A percentile compares a stretch with the other conserved stretches of the same genome.
Conservation (phyloP, 306 rosid species). For the Crotalaria pallida region DNA sequence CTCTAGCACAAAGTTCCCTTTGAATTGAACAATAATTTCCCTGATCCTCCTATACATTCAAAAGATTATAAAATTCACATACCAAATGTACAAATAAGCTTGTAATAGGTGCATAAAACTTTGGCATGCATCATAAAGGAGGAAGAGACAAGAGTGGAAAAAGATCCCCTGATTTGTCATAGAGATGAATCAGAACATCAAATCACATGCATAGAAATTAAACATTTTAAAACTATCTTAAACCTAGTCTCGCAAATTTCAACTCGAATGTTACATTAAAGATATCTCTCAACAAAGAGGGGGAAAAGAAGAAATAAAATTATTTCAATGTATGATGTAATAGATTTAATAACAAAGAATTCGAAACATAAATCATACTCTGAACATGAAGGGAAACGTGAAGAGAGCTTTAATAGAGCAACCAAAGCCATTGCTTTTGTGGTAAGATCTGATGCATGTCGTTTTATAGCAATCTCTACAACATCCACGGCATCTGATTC, state of each 20-base stretch:
- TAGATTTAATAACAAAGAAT: slow-evolving; percentile 9
- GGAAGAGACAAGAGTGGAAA: neutral
- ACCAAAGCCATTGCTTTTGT: slow-evolving; percentile 89
- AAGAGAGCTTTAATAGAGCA: slow-evolving; percentile 87
- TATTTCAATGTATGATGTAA: slow-evolving; percentile 11
- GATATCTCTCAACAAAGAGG: slow-evolving; percentile 7
- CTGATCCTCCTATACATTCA: slow-evolving; percentile 68
- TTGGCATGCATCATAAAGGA: neutral
- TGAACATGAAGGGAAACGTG: slow-evolving; percentile 94
- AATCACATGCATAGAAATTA: neutral
- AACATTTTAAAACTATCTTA: slow-evolving; percentile 10
- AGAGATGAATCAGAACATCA: no score
- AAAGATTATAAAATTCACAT: slow-evolving; percentile 17
- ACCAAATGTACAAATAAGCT: slow-evolving; percentile 23
- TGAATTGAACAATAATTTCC: slow-evolving; percentile 64
- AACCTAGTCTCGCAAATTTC: neutral
- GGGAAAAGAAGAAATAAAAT: slow-evolving; percentile 10
- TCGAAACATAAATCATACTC: slow-evolving; percentile 49
- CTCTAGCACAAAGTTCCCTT: slow-evolving; percentile 88
- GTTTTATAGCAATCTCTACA: slow-evolving; percentile 65
- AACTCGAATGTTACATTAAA: slow-evolving; percentile 4
- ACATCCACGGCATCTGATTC: slow-evolving; percentile 84
- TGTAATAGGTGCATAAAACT: neutral
- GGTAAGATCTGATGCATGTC: slow-evolving; percentile 65
- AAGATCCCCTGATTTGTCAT: neutral